Conservation (phyloP, 805 yeast genomes). For the Candida suzukii region DNA sequence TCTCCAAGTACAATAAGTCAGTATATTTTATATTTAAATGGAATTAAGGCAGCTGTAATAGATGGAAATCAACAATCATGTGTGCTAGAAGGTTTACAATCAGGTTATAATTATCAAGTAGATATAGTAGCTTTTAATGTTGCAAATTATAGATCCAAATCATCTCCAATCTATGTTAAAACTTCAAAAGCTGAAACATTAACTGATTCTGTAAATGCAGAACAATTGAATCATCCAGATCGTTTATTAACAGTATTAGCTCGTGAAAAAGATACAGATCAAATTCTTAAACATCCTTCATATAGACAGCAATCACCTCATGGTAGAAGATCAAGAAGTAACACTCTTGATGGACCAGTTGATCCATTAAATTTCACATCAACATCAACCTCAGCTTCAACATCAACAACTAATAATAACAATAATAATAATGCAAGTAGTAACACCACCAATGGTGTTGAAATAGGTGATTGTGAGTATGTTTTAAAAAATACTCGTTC, state of each 20-base stretch:
- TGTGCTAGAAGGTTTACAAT: conserved; percentile 23
- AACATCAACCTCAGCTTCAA: not conserved
- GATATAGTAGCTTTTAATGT: conserved; percentile 36
- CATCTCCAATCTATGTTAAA: conserved; percentile 32
- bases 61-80: conserved; percentile 31
- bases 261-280: conserved; percentile 24
- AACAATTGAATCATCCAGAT: conserved; percentile 30
- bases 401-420: not conserved
- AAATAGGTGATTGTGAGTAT: too few species aligned
- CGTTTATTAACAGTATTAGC: conserved; percentile 27
- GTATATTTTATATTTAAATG: conserved; percentile 33
- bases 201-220: conserved; percentile 6
- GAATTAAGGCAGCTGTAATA: conserved; percentile 26
- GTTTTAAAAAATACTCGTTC: conserved; percentile 19
- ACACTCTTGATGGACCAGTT: conserved; percentile 22
- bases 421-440: not conserved
- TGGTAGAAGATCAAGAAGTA: conserved; percentile 27
- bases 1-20: conserved; percentile 23
- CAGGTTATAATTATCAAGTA: conserved; percentile 32
- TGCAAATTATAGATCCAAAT: conserved; percentile 32
- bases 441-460: conserved; percentile 6
- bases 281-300: conserved; percentile 20
- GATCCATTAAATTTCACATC: not conserved
- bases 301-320: conserved; percentile 19
- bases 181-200: conserved; percentile 20